phyloP scores from a whole-genome alignment of 495 filamentous ascomycete species.

The Penicillium parvum region DNA sequence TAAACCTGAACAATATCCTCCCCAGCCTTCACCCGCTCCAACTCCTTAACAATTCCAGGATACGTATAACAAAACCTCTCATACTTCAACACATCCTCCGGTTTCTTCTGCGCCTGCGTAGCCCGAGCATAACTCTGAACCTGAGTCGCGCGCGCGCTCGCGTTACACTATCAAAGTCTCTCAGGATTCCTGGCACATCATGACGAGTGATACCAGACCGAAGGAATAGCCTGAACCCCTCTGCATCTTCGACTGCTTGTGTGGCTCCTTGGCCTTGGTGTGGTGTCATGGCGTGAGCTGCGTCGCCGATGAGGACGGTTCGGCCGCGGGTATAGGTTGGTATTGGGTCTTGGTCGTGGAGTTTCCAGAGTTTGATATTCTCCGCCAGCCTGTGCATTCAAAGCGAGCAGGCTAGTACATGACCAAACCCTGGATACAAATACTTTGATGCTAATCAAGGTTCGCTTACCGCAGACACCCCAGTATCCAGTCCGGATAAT shows the following conservation, averaged over 20 bases:
- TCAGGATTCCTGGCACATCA: background rate
- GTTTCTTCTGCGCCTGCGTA: background rate
- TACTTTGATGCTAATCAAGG: no score
- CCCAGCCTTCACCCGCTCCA: background rate
- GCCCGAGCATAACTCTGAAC: background rate
- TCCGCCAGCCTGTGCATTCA: background rate
- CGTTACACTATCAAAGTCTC: background rate
- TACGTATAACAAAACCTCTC: background rate
- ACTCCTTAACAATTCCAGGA: background rate
- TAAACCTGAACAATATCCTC: background rate
- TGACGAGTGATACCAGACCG: background rate
- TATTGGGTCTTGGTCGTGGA: constrained; percentile 11
- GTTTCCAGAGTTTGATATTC: background rate
- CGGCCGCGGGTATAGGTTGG: constrained; percentile 26
- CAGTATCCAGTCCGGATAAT: constrained; percentile 2
- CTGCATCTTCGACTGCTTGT: constrained; percentile 36
- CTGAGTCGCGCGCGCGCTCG: constrained; percentile 1
- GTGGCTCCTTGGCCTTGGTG: constrained; percentile 35
- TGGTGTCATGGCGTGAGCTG: constrained; percentile 41
- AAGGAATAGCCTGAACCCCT: constrained; percentile 3
- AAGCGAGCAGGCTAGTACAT: background rate
- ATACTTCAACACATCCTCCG: background rate
- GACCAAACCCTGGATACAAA: no score
- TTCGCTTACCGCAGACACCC: background rate
- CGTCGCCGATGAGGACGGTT: constrained; percentile 39